These are phyloP conservation scores for Tylopilus cervinicoccineus DNA, from an alignment of 768 basidiomycete genomes.

Conservation along the genomic window DNA sequence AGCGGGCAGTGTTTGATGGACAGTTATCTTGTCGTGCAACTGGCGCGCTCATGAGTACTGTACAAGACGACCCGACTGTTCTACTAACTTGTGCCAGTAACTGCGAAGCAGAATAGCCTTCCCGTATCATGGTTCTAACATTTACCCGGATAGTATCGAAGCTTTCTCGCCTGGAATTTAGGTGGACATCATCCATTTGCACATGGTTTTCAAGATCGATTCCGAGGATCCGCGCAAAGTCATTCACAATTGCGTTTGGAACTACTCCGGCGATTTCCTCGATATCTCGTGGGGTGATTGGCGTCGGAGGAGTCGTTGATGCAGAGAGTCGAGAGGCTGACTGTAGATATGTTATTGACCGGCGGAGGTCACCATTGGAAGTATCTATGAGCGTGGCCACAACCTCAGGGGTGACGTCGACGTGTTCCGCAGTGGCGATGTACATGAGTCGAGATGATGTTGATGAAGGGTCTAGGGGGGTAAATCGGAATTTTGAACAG, in stretches of 20 bases:
- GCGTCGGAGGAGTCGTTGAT: constrained; percentile 65
- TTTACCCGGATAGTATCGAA: constrained; percentile 65
- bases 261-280: constrained; percentile 98
- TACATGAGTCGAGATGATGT: constrained; percentile 70
- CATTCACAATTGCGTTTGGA: constrained; percentile 65
- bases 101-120: constrained; percentile 92
- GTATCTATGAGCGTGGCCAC: constrained; percentile 70
- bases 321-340: constrained; percentile 87
- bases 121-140: constrained; percentile 74
- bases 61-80: neutral
- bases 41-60: constrained; percentile 30
- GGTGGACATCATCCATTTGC: constrained; percentile 38
- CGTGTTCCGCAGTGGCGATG: constrained; percentile 74
- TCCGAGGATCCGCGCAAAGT: constrained; percentile 69
- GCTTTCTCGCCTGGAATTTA: constrained; percentile 27
- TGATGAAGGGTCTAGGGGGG: constrained; percentile 78
- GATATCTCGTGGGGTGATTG: constrained; percentile 74
- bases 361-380: constrained; percentile 90
- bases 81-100: constrained; percentile 75
- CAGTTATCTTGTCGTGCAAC: constrained; percentile 87
- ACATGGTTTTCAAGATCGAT: constrained; percentile 61
- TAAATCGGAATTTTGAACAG: constrained; percentile 98
- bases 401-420: constrained; percentile 55
- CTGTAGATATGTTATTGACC: constrained; percentile 96
- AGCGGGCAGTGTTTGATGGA: constrained; percentile 76